Evolutionary conservation across 164 flowering plant species (phyloP).

Genomic region (grape (Vitis vinifera)): ASM3070453v1 NC_081822.1:9189501-9190000

Average conservation of each 20-base stretch:
- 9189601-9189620: slow-evolving; percentile 30
- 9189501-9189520: too few species aligned
- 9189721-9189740: slow-evolving; percentile 31
- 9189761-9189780: slow-evolving; percentile 39
- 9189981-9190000: too few species aligned
- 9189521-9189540: too few species aligned
- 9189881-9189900: too few species aligned
- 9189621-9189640: slow-evolving; percentile 40
- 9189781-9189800: slow-evolving; percentile 25
- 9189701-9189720: slow-evolving; percentile 41
- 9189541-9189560: too few species aligned
- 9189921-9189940: too few species aligned
- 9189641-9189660: slow-evolving; percentile 27
- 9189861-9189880: slow-evolving; percentile 23
- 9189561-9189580: too few species aligned
- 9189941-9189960: too few species aligned
- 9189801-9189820: slow-evolving; percentile 21
- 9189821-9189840: slow-evolving; percentile 14
- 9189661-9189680: slow-evolving; percentile 27
- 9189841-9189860: slow-evolving; percentile 38
- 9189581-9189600: slow-evolving; percentile 25
- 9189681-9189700: slow-evolving; percentile 34
- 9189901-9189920: too few species aligned
- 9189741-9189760: slow-evolving; percentile 41
- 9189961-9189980: too few species aligned